Evolutionary conservation across 805 yeast species (phyloP), one percentile per base, ranked within the genome.

Genomic region (Hyphopichia homilentoma): DNA sequence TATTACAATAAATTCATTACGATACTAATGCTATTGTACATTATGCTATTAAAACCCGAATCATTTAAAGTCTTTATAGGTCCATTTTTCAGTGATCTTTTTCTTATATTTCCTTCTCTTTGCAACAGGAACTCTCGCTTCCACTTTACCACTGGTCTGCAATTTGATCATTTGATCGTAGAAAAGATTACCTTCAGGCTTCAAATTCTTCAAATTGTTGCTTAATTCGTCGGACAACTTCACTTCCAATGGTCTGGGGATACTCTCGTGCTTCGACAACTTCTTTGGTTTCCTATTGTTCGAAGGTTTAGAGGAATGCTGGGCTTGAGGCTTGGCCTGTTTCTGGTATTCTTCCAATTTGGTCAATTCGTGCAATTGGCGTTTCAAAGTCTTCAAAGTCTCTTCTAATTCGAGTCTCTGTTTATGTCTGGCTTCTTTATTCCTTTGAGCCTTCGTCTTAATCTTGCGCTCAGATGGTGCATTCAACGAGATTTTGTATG

Each of bases 41-140:
- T n/a, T n/a, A n/a, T n/a, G n/a, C n/a, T n/a, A n/a, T n/a, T n/a
- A n/a, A n/a, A n/a, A n/a, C n/a, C n/a, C n/a, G n/a, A 31, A 15
- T 49, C 67, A 81, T 61, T 81, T 81, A 52, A 84, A 85, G 61
- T 90, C 95, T 65, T 90, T 90, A 64, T 84, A 85, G 21, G 89
- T 75, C 94, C 95, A 87, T 63, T 89, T 90, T 59, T 90, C 96
- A 19, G 95, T 84, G 40, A 83, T 61, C 68, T 83, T 86, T 38
- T 73, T 81, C 45, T 78, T 70, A 51, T 81, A 82, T 54, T 76
- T 81, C 53, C 82, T 75, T 56, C 68, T 76, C 56, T 76, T 77
- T 44, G 69, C 70, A 36, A 75, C 78, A 8, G 82, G 85, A 22
- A 80, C 73, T 61, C 97, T 77, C 5, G 95, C 70, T 59, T 90